Evolutionary conservation across 768 basidiomycete genomes (phyloP).

Genomic region (Amanita fuliginea): DNA sequence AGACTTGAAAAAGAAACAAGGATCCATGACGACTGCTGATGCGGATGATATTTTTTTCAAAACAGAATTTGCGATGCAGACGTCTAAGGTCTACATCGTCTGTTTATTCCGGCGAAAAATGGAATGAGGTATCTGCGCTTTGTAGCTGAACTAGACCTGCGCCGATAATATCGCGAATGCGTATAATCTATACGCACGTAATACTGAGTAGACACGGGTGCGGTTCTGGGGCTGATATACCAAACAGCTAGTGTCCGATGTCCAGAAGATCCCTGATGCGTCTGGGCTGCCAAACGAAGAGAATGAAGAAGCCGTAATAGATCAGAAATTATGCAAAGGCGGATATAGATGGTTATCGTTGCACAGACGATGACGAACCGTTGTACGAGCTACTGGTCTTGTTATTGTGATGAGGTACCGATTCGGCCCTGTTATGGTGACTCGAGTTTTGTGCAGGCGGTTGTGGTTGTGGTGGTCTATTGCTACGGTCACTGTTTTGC

Average conservation of each 20-base stretch:
- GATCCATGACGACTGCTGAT: conserved; percentile 1
- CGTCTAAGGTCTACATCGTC: conserved; percentile 4
- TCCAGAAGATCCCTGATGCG: conserved; percentile 1
- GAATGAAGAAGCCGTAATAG: not conserved
- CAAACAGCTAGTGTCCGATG: conserved; percentile 2
- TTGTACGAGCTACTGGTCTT: conserved; percentile 1
- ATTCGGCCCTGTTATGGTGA: not conserved
- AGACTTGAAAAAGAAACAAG: conserved; percentile 6
- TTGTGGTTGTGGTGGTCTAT: conserved; percentile 1
- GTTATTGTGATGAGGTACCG: not conserved
- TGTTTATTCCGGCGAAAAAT: not conserved
- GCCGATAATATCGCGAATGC: not conserved
- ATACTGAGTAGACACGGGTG: not conserved
- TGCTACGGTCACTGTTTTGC: conserved; percentile 10
- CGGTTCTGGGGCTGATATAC: not conserved
- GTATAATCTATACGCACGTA: conserved; percentile 2
- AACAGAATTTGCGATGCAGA: not conserved
- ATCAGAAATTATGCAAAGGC: not conserved
- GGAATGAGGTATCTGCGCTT: conserved; percentile 1
- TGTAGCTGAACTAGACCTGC: not conserved
- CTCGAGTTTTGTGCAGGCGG: not conserved
- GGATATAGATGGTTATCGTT: conserved; percentile 1
- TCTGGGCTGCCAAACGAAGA: not conserved
- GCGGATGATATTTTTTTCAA: conserved; percentile 1
- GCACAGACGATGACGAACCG: conserved; percentile 3